Evolutionary conservation across 73 alveolate genomes (phyloP), one percentile per base, ranked within the genome.

Genomic region (Loxodes magnus): DNA sequence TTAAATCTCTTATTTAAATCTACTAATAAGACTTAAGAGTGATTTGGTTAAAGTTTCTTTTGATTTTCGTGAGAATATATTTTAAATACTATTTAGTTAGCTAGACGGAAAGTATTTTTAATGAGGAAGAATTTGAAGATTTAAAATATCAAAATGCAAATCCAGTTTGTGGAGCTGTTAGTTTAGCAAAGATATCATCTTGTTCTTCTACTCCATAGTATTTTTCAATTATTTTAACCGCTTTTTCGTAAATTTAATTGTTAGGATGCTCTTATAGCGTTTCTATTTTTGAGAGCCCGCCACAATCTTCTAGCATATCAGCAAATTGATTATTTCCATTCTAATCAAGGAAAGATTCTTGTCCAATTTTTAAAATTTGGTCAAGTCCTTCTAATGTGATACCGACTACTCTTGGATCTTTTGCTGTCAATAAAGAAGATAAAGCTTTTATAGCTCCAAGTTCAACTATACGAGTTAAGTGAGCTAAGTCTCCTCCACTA

Each of bases 371-470:
- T 4, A 92, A 60, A 21, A 84, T 63, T 56, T 80, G 76, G 15
- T 52, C 66, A 14, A 92, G 23, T n/a, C 92, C 96, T 73, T 92
- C 96, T 21, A 92, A 64, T 6, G 90, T 68, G 35, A 78, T 91
- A 36, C 86, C 76, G 24, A 90, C 61, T 23, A 76, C 72, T 43
- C 74, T 60, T 19, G 86, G 81, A 28, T 80, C 92, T 31, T 67
- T 64, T 54, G 60, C 39, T 23, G 44, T 64, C 26, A 82, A 56
- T 16, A 80, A 55, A 23, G 51, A 19, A 15, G 44, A 39, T 29
- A 87, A 56, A 17, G 81, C 76, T 56, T 67, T 50, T 15, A 90
- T 36, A 34, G 76, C 74, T 19, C 89, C 91, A 30, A 64, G 71
- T 21, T 64, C 79, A 27, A 92, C 79, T 19, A 92, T 27, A 26